Conservation (phyloP, 1,284 basidiomycete genomes). For the Porodaedalea pini region DNA sequence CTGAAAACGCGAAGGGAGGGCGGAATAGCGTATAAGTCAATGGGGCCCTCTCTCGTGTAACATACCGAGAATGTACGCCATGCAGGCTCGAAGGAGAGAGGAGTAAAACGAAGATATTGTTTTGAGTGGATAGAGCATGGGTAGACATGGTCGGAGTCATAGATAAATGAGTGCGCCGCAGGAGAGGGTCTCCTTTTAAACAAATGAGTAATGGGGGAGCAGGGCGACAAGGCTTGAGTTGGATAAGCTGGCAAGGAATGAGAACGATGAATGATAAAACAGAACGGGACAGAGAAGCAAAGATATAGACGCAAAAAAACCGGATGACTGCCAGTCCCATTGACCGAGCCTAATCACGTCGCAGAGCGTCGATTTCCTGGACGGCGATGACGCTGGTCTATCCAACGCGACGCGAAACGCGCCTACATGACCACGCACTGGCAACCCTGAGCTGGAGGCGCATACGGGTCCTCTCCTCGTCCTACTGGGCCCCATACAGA, state of each 20-base stretch:
- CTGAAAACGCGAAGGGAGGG: background rate
- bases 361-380: background rate
- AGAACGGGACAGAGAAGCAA: background rate
- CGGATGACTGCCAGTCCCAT: background rate
- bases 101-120: background rate
- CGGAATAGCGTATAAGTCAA: background rate
- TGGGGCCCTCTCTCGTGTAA: background rate
- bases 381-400: background rate
- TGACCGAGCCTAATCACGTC: background rate
- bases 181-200: background rate
- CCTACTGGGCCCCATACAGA: constrained; percentile 91
- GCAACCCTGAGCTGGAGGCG: constrained; percentile 38
- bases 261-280: constrained; percentile 8
- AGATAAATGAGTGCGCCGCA: background rate
- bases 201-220: background rate
- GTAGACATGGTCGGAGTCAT: background rate
- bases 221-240: background rate
- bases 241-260: constrained; percentile 4
- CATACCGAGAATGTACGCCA: background rate
- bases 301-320: background rate
- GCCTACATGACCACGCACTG: constrained; percentile 22
- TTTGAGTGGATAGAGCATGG: no score
- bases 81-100: background rate
- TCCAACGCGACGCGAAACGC: constrained; percentile 5
- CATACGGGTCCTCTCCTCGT: constrained; percentile 88